A percentile compares a stretch with the other conserved stretches of the same genome.
Conservation (phyloP, 2,329 filamentous ascomycete genomes). For the Alternaria arbusti region DNA sequence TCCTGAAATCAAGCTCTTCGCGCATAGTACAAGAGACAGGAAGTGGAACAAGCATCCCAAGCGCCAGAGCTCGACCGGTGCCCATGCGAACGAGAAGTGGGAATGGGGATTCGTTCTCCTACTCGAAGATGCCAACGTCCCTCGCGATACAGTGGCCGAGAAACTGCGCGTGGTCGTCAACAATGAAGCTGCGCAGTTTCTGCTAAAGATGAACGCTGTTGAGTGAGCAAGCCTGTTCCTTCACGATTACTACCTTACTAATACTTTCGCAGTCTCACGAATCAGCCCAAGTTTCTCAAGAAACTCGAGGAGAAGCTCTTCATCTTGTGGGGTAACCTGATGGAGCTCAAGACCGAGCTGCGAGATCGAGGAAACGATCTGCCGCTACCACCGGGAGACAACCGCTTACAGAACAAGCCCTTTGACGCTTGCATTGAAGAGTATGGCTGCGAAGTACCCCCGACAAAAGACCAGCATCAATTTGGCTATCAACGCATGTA, state of each 20-base stretch:
- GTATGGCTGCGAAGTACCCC: conserved; percentile 27
- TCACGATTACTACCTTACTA: background rate
- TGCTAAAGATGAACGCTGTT: conserved; percentile 62
- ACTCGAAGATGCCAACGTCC: conserved; percentile 69
- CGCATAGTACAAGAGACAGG: conserved; percentile 52
- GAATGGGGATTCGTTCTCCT: conserved; percentile 85
- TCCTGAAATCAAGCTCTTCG: conserved; percentile 72
- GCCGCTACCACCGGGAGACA: conserved; percentile 32
- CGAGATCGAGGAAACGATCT: conserved; percentile 52
- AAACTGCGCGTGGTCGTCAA: conserved; percentile 70
- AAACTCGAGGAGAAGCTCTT: conserved; percentile 73
- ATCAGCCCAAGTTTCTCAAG: conserved; percentile 56
- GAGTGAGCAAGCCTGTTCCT: conserved; percentile 53
- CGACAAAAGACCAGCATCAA: conserved; percentile 12
- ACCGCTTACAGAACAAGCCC: conserved; percentile 46
- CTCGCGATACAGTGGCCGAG: conserved; percentile 31
- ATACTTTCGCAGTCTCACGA: conserved; percentile 59
- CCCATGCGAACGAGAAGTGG: conserved; percentile 62
- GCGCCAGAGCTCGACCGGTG: conserved; percentile 49
- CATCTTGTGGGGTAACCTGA: conserved; percentile 81
- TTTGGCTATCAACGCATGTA: conserved; percentile 34
- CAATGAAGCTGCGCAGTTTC: conserved; percentile 61
- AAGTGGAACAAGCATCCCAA: conserved; percentile 35
- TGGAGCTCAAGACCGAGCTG: conserved; percentile 63
- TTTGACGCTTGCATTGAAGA: conserved; percentile 49